phyloP scores from a whole-genome alignment of 2,329 filamentous ascomycete genomes.

The Colletotrichum sp. region DNA sequence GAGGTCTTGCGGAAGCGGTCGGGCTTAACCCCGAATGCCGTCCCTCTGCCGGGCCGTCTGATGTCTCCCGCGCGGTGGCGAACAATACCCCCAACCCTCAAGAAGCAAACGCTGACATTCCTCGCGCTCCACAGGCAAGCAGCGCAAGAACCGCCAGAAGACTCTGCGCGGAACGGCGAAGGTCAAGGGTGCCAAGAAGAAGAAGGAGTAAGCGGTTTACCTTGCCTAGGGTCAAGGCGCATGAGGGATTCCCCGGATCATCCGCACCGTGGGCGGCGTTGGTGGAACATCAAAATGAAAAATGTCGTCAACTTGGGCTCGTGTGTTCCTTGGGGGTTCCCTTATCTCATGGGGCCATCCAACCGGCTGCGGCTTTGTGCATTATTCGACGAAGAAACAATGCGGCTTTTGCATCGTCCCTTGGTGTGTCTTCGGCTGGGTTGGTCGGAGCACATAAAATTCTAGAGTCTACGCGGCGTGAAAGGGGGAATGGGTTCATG shows the following conservation, averaged over 20 bases:
- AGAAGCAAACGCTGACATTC: constrained; percentile 23
- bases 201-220: constrained; percentile 81
- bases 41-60: not conserved
- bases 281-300: constrained; percentile 21
- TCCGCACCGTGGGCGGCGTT: constrained; percentile 21
- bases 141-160: constrained; percentile 99
- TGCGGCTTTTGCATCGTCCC: constrained; percentile 20
- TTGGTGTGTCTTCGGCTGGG: constrained; percentile 6
- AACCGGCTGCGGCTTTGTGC: constrained; percentile 16
- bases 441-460: constrained; percentile 11
- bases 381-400: constrained; percentile 12
- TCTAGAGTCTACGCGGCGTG: constrained; percentile 24
- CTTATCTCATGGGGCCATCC: constrained; percentile 5
- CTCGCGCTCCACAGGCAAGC: constrained; percentile 77
- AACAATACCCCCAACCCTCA: not conserved
- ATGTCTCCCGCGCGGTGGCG: constrained; percentile 23
- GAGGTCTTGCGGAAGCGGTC: not conserved
- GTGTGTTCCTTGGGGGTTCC: constrained; percentile 10
- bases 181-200: constrained; percentile 92
- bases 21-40: not conserved
- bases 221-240: constrained; percentile 21
- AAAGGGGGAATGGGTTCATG: constrained; percentile 25
- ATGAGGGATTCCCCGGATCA: constrained; percentile 22
- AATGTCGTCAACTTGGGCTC: constrained; percentile 19
- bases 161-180: constrained; percentile 97